Base-by-base conservation (phyloP, 108 stramenopile genomes). In the Skeletonema grethae region DNA sequence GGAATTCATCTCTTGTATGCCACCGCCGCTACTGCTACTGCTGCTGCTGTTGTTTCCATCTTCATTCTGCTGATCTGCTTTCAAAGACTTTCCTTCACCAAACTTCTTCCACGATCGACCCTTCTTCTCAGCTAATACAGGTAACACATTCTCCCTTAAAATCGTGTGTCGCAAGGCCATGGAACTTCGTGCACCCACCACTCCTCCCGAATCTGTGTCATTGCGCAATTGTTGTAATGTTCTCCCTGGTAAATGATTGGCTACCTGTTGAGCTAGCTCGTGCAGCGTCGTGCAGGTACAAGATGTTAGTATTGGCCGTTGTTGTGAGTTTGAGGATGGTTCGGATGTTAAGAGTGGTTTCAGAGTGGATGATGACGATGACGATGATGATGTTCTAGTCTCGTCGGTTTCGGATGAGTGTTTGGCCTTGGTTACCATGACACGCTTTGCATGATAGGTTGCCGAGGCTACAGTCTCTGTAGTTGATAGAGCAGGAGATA, bases 271-370 rank as follows among this genome's bases (percentile, higher is more conserved):
- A 3, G 90, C 77, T 63, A 94, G 41, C 11, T 65, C 57, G 55
- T 94, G 92, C 12, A 94, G 46, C n/a, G 86, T 86, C 10, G 73
- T 24, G 68, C 92, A 94, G 3, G 82, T 82, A 76, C 92, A 94
- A n/a, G 87, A 77, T 55, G 72, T 82, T 3, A 93, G 57, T 63
- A 93, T 79, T 13, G 90, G 92, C 9, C 75, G 70, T 11, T 69
- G 29, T 11, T 69, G 29, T 11, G 34, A 15, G 2, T 25, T 36
- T 31, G 16, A 43, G 70, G 56, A 68, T 25, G 36, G 73, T 72
- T 25, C 62, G 16, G 82, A 82, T 7, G 73, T 75, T 12, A 83
- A 48, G 4, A 82, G 64, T 6, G 86, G 87, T 41, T 69, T 64
- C 31, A 86, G 63, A 18, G 20, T 38, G 36, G 36, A 11, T 10